Base-by-base conservation (phyloP, 2,329 filamentous ascomycete genomes). In the Camptophora hylomeconis region DNA sequence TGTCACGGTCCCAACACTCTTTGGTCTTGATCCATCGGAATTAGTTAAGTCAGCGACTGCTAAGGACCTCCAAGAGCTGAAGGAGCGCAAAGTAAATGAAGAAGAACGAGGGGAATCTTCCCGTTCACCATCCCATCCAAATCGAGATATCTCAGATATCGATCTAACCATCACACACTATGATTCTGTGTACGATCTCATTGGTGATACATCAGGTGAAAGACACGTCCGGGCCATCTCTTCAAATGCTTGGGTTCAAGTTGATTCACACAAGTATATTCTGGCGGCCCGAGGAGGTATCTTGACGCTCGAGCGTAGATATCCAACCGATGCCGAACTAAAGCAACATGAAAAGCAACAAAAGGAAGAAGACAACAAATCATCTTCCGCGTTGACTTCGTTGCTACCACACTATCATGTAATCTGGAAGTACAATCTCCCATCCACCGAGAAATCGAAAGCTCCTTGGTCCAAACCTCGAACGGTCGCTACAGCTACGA, bases 1-100 rank as follows among this genome's bases (percentile, higher is more conserved):
- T 28, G 70, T 93, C 3, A 92, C 84, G 0, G 84, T 82, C 0
- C 87, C 89, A 1, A 94, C 89, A 0, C 61, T 98, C 2, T 94
- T 95, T 44, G 89, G 89, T 1, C 71, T 98, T 5, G 81, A 95
- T 49, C 87, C 89, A 1, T 65, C 69, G 16, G 76, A 87, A 47
- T 46, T 94, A 3, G 62, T 95, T 3, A 60, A 78, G 13, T 64
- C 69, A n/a, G 72, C 72, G 4, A 72, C 69, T 7, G 62, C 71
- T 5, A 59, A 70, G 11, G 68, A 76, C 3, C 61, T 93, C 58
- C 61, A 61, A 27, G 51, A 58, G 10, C 53, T 75, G 4, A 67
- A 67, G 33, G 55, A 60, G 37, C 41, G 30, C 51, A 61, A 17
- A 52, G 35, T 35, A 3, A 24, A 32, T 11, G 23, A 24, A 50